Evolutionary conservation across 2,329 filamentous ascomycete genomes (phyloP).

Genomic region (Colletotrichum graminicola): DNA sequence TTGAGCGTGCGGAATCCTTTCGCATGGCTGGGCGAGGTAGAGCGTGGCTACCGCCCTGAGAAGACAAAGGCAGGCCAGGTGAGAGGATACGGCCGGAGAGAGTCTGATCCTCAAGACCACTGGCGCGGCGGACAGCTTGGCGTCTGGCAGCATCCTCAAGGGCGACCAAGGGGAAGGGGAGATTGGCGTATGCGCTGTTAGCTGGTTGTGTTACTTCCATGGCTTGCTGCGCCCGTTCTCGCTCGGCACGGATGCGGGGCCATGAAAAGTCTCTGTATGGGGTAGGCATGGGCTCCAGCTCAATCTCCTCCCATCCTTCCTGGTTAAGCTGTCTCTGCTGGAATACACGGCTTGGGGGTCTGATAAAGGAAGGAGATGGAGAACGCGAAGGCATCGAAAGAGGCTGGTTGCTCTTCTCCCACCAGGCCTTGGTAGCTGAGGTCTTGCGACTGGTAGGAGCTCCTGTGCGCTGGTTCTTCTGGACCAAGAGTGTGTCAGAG

Average conservation of each 20-base stretch:
- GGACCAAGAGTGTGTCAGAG: slow-evolving; percentile 32
- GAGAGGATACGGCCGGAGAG: slow-evolving; percentile 32
- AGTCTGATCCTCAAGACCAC: slow-evolving; percentile 43
- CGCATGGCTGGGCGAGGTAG: not conserved
- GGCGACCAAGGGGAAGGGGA: slow-evolving; percentile 33
- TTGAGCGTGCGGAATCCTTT: slow-evolving; percentile 28
- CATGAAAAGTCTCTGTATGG: not conserved
- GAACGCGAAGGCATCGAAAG: not conserved
- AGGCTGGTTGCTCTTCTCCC: not conserved
- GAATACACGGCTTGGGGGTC: not conserved
- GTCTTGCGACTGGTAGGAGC: not conserved
- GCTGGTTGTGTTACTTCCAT: slow-evolving; percentile 6
- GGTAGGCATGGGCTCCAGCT: slow-evolving; percentile 14
- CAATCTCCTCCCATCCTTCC: slow-evolving; percentile 27
- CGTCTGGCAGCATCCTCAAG: slow-evolving; percentile 34
- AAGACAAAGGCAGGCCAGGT: slow-evolving; percentile 10
- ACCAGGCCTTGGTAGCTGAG: slow-evolving; percentile 25
- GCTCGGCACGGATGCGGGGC: slow-evolving; percentile 8
- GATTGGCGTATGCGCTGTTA: slow-evolving; percentile 3
- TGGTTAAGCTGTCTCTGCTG: slow-evolving; percentile 13
- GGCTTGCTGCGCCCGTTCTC: not conserved
- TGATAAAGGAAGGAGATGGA: slow-evolving; percentile 16
- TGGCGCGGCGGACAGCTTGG: slow-evolving; percentile 39
- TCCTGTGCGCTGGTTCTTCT: not conserved
- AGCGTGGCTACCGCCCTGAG: slow-evolving; percentile 13